These are phyloP conservation scores for Mycosphaerella arachidis DNA, from an alignment of 2,329 filamentous ascomycete species.

Conservation along the genomic window DNA sequence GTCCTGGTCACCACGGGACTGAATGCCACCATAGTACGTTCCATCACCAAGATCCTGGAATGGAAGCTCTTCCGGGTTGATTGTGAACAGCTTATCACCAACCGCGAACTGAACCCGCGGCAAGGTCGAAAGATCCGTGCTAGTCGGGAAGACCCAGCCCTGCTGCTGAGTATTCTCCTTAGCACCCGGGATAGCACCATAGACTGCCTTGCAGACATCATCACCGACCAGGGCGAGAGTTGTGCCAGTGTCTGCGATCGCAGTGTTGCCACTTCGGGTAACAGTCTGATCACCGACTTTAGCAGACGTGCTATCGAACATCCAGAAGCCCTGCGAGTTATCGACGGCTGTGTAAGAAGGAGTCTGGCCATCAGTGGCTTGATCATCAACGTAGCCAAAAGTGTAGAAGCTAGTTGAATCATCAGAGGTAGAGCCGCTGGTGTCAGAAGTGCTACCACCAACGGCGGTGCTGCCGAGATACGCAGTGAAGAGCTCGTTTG, in stretches of 20 bases:
- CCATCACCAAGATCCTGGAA: constrained; percentile 54
- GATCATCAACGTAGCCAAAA: constrained; percentile 66
- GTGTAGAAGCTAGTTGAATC: constrained; percentile 55
- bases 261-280: constrained; percentile 57
- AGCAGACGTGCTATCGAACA: constrained; percentile 55
- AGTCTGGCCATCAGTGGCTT: constrained; percentile 45
- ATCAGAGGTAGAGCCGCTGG: background rate
- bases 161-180: constrained; percentile 24
- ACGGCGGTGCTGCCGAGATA: constrained; percentile 57
- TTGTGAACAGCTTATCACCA: constrained; percentile 55
- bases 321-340: constrained; percentile 64
- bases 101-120: constrained; percentile 61
- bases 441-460: constrained; percentile 15
- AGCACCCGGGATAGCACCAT: constrained; percentile 59
- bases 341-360: constrained; percentile 57
- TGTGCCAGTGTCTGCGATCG: constrained; percentile 68
- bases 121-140: constrained; percentile 49
- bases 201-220: constrained; percentile 56
- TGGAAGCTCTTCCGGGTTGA: constrained; percentile 60
- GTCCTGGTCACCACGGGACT: constrained; percentile 54
- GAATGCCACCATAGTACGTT: constrained; percentile 60
- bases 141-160: constrained; percentile 60
- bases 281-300: constrained; percentile 38
- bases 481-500: constrained; percentile 58
- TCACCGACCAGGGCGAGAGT: constrained; percentile 64